Evolutionary conservation across 177 flowering plant genomes (phyloP).

Genomic region (Vitis hybrid): DNA sequence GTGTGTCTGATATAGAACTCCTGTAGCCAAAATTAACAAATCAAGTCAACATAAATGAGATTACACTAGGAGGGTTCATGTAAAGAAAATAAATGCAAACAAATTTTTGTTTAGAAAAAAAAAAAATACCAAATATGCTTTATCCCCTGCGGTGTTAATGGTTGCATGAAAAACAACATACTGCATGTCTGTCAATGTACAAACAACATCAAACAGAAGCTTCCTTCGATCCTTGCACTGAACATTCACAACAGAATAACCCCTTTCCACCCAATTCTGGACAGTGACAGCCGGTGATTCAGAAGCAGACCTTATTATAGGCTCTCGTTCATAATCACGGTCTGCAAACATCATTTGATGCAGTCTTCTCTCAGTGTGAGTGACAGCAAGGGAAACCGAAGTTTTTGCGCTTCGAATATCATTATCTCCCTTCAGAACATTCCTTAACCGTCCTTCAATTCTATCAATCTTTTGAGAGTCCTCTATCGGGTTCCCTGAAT

Average conservation of each 20-base stretch:
- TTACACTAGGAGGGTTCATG: background rate
- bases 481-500: conserved; percentile 75
- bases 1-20: conserved; percentile 84
- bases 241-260: conserved; percentile 78
- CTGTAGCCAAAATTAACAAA: conserved; percentile 31
- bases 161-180: conserved; percentile 91
- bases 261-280: conserved; percentile 72
- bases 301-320: conserved; percentile 11
- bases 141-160: conserved; percentile 45
- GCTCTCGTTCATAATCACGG: conserved; percentile 71
- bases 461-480: conserved; percentile 55
- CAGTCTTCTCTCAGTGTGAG: conserved; percentile 84
- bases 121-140: conserved; percentile 59
- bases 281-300: conserved; percentile 56
- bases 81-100: background rate
- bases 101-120: background rate
- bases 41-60: background rate
- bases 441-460: conserved; percentile 66
- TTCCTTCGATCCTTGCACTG: conserved; percentile 75
- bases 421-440: conserved; percentile 78
- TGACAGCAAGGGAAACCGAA: conserved; percentile 57
- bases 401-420: conserved; percentile 81
- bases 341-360: conserved; percentile 98
- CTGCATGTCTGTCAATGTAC: conserved; percentile 88
- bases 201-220: conserved; percentile 88